Evolutionary conservation across 169 alveolate species (phyloP).

Genomic region (Sarcocystis neurona): DNA sequence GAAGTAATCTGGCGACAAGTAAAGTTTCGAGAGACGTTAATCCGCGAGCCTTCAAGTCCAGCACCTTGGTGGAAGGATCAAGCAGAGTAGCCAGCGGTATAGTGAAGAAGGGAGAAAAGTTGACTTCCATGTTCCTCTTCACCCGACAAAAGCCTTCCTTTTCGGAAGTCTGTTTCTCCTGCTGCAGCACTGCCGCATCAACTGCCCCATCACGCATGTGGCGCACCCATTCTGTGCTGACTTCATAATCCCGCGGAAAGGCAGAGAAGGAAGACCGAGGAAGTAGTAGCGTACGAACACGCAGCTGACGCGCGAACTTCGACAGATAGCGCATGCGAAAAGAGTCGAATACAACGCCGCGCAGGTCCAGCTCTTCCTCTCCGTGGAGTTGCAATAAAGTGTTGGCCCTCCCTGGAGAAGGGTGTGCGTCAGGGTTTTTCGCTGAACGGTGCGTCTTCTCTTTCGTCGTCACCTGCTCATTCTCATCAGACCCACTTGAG

Average conservation of each 20-base stretch:
- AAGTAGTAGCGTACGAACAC: background rate
- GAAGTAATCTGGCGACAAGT: background rate
- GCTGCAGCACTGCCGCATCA: background rate
- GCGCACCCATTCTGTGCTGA: background rate
- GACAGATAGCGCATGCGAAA: conserved; percentile 23
- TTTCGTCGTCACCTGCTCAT: too few species aligned
- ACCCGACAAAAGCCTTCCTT: too few species aligned
- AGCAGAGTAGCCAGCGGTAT: background rate
- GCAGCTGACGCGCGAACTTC: conserved; percentile 2
- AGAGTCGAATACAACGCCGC: conserved; percentile 2
- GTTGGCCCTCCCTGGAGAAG: too few species aligned
- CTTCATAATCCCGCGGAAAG: background rate
- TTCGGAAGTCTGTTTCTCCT: background rate
- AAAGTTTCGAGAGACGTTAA: conserved; percentile 1
- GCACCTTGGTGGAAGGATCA: background rate
- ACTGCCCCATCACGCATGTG: background rate
- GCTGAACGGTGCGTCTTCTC: too few species aligned
- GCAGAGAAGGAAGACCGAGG: background rate
- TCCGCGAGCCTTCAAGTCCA: background rate
- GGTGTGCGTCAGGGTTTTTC: too few species aligned
- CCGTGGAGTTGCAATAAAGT: too few species aligned
- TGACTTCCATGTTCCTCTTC: too few species aligned
- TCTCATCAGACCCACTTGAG: too few species aligned
- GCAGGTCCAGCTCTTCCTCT: background rate
- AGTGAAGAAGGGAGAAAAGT: too few species aligned